Evolutionary conservation across 1,284 basidiomycete species (phyloP).

Genomic region (Cutaneotrichosporon sp.): DNA sequence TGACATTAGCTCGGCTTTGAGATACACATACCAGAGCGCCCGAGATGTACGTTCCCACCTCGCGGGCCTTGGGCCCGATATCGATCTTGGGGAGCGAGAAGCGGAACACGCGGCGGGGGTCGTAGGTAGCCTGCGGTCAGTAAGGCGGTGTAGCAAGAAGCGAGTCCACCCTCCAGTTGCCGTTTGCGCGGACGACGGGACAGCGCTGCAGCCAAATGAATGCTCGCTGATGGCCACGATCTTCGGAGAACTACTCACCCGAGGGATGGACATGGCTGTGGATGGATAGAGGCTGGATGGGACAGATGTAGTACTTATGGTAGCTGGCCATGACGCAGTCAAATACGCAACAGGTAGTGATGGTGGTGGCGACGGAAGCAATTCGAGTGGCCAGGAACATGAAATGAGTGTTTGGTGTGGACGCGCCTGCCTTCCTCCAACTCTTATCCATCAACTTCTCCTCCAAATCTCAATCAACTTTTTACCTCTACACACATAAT

Average conservation of each 20-base stretch:
- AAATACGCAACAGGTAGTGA: neutral
- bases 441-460: neutral
- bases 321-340: constrained; percentile 7
- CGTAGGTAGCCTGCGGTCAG: constrained; percentile 63
- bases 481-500: neutral
- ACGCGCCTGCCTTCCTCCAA: constrained; percentile 25
- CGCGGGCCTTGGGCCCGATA: constrained; percentile 57
- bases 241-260: constrained; percentile 20
- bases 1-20: constrained; percentile 40
- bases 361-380: constrained; percentile 10
- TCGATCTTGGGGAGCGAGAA: constrained; percentile 55
- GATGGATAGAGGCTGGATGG: constrained; percentile 4
- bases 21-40: constrained; percentile 74
- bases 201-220: no score
- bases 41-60: constrained; percentile 84
- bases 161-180: neutral
- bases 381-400: constrained; percentile 8
- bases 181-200: neutral
- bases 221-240: neutral
- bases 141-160: neutral
- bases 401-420: constrained; percentile 4
- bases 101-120: constrained; percentile 77
- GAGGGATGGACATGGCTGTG: constrained; percentile 34
- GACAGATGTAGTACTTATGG: neutral
- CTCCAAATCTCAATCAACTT: neutral